Evolutionary conservation across 495 filamentous ascomycete species (phyloP), one percentile per base, ranked within the genome.

Genomic region (Mycothermus thermophilus): DNA sequence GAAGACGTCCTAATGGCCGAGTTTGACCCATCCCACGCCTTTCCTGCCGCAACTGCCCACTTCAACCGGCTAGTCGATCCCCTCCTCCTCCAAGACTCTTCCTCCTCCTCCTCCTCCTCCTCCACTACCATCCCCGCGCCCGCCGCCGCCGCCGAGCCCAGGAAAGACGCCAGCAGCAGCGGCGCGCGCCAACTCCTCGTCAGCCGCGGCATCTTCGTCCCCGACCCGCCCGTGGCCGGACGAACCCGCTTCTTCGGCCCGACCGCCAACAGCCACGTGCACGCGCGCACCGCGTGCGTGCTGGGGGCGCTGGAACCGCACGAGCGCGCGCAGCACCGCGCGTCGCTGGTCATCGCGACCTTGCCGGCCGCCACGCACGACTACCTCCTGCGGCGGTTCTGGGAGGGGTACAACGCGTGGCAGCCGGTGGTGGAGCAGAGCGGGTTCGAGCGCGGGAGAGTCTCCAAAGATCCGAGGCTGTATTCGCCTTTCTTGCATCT

Each of bases 401-500:
- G 64, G 64, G 54, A 59, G n/a, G 44, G 57, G 32, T 69, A 66
- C 44, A 68, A 72, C 34, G 40, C 50, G 1, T 53, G 58, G 8
- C 39, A 62, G 14, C 65, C 63, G 34, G 57, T 72, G 2, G 47
- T 70, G 12, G 63, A 72, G 42, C 52, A 54, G 34, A 48, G 52
- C 1, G 56, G 60, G 0, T 72, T 72, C 37, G 57, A 65, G 30
- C 59, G 63, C n/a, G 68, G 67, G 31, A 47, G 55, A 15, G 51
- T 60, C n/a, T 43, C 47, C 23, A 55, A 60, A 10, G 54, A 57
- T 27, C 54, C 57, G 10, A 58, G 57, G 24, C 65, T 62, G 27
- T 72, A 72, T 43, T 64, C 59, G 2, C 47, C 51, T 1, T 69
- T 72, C 35, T 46, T 72, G 5, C 68, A 72, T 38, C 53, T 72